phyloP scores from a whole-genome alignment of 75 land plant genomes.

The Pinus albicaulis region DNA sequence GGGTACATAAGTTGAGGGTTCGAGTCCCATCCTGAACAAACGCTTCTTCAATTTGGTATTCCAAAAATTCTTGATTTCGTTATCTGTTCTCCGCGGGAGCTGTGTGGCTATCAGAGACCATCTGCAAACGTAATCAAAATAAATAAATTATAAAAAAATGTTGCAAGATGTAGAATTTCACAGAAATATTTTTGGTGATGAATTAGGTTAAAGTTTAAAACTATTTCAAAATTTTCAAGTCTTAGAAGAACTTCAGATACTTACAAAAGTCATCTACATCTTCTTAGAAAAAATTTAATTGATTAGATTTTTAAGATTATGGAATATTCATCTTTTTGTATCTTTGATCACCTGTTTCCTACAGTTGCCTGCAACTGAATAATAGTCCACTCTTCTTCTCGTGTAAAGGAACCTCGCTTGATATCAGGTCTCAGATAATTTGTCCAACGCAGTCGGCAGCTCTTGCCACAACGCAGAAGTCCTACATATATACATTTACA shows the following conservation, averaged over 20 bases:
- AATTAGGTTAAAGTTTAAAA: no score
- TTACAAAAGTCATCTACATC: no score
- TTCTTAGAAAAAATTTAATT: no score
- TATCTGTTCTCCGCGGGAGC: background rate
- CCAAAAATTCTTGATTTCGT: constrained; percentile 3
- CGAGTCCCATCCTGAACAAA: background rate
- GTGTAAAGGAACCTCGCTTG: constrained; percentile 54
- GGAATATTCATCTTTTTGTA: no score
- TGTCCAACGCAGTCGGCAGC: constrained; percentile 69
- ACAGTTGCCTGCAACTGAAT: constrained; percentile 46
- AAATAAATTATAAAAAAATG: no score
- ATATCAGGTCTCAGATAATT: constrained; percentile 59
- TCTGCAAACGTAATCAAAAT: background rate
- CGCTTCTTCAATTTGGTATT: background rate
- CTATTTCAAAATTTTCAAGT: no score
- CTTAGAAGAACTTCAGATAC: no score
- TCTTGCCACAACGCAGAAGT: constrained; percentile 58
- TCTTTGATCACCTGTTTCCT: constrained; percentile 43
- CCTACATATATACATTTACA: constrained; percentile 10
- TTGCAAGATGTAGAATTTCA: no score
- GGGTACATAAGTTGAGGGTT: background rate
- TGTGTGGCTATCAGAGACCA: background rate
- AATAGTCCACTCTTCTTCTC: constrained; percentile 55
- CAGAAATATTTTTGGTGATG: no score
- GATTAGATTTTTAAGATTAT: no score